Evolutionary conservation across 2,329 filamentous ascomycete species (phyloP).

Genomic region (Microdochium bolleyi): DNA sequence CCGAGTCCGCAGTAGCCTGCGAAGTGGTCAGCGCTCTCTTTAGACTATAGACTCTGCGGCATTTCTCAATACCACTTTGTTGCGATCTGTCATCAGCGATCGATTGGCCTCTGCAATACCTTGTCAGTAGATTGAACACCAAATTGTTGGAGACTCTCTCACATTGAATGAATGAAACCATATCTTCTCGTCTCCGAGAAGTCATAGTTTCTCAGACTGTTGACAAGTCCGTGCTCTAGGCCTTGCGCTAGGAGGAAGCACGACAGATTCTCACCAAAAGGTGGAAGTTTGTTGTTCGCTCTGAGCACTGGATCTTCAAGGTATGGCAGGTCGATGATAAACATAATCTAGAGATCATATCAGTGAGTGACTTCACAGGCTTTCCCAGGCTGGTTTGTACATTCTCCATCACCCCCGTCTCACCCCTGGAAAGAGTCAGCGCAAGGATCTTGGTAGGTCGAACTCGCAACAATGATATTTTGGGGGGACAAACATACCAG

Average conservation of each 20-base stretch:
- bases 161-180: constrained; percentile 83
- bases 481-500: constrained; percentile 1
- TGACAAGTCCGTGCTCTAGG: constrained; percentile 54
- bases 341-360: constrained; percentile 51
- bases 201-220: constrained; percentile 71
- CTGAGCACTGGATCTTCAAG: constrained; percentile 24
- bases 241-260: constrained; percentile 63
- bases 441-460: background rate
- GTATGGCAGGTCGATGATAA: constrained; percentile 83
- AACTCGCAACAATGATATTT: too few species aligned
- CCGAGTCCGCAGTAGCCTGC: constrained; percentile 69
- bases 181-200: constrained; percentile 65
- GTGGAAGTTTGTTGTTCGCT: constrained; percentile 25
- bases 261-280: constrained; percentile 63
- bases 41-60: background rate
- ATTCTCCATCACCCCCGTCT: constrained; percentile 79
- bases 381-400: constrained; percentile 28
- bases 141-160: constrained; percentile 18
- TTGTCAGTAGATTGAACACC: constrained; percentile 8
- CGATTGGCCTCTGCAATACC: constrained; percentile 40
- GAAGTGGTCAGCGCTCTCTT: too few species aligned
- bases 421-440: constrained; percentile 57
- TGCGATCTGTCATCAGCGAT: constrained; percentile 39
- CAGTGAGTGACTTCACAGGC: constrained; percentile 6
- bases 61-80: constrained; percentile 25